phyloP scores from a whole-genome alignment of 2,329 filamentous ascomycete genomes.

The Stemphylium vesicarium region DNA sequence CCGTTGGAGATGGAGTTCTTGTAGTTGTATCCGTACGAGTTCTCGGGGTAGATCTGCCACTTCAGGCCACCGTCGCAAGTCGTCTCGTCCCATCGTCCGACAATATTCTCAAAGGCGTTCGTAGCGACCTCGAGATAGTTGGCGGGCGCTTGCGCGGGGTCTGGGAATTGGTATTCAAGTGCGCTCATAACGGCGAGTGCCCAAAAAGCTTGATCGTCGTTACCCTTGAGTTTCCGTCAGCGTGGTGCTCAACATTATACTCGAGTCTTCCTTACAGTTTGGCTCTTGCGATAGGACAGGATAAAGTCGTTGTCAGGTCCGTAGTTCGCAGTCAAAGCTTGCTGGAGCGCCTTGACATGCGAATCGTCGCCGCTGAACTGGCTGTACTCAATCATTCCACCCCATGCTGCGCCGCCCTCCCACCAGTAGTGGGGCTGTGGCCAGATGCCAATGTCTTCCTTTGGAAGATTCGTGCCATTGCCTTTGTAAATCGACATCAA shows the following conservation, averaged over 20 bases:
- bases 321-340: slow-evolving; percentile 52
- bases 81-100: slow-evolving; percentile 70
- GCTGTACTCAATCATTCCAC: slow-evolving; percentile 53
- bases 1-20: slow-evolving; percentile 84
- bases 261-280: slow-evolving; percentile 30
- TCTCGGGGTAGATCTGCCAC: slow-evolving; percentile 82
- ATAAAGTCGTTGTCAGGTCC: slow-evolving; percentile 53
- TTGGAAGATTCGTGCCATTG: slow-evolving; percentile 30
- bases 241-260: background rate
- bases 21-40: slow-evolving; percentile 76
- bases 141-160: slow-evolving; percentile 55
- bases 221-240: slow-evolving; percentile 57
- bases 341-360: slow-evolving; percentile 51
- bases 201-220: slow-evolving; percentile 80
- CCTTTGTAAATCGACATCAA: slow-evolving; percentile 47
- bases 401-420: slow-evolving; percentile 52
- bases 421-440: slow-evolving; percentile 57
- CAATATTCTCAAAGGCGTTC: slow-evolving; percentile 76
- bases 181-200: slow-evolving; percentile 71
- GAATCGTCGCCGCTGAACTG: slow-evolving; percentile 54
- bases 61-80: slow-evolving; percentile 74
- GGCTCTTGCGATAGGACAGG: slow-evolving; percentile 49
- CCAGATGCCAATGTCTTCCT: slow-evolving; percentile 49
- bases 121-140: slow-evolving; percentile 69
- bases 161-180: slow-evolving; percentile 71